Conservation (phyloP, 345 rosid species). For the Populus simonii region DNA sequence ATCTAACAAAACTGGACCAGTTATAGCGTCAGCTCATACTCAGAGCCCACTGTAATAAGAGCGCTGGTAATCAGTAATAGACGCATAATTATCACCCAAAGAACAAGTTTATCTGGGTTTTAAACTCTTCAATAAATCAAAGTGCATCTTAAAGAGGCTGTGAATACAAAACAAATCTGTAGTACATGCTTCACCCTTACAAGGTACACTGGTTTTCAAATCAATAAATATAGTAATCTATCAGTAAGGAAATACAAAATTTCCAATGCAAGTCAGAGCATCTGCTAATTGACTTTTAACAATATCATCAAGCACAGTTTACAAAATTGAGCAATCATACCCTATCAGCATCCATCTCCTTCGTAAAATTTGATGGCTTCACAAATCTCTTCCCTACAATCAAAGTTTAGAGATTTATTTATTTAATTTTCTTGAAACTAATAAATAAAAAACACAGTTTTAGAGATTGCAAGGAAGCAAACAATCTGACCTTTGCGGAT, state of each 20-base stretch:
- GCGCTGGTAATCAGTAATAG: constrained; percentile 46
- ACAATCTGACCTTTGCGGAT: constrained; percentile 58
- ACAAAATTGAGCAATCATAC: constrained; percentile 25
- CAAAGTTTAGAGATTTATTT: neutral
- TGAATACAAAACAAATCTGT: no score
- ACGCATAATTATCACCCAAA: constrained; percentile 19
- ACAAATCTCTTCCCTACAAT: constrained; percentile 60
- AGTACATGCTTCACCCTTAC: no score
- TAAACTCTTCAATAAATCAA: neutral
- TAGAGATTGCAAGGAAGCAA: neutral
- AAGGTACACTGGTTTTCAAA: no score
- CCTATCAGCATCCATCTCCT: constrained; percentile 65
- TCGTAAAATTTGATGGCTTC: constrained; percentile 69
- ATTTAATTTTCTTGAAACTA: neutral
- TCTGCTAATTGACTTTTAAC: neutral
- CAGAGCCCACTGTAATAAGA: constrained; percentile 13
- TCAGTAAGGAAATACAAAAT: no score
- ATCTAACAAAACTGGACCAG: constrained; percentile 23
- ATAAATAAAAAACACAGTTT: neutral
- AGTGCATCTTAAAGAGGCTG: neutral
- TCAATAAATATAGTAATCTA: no score
- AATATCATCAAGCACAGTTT: neutral
- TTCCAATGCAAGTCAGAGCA: no score
- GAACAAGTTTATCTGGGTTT: neutral
- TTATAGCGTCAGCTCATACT: constrained; percentile 47